phyloP scores from a whole-genome alignment of 345 rosid genomes.

The Murraya koenigii region DNA sequence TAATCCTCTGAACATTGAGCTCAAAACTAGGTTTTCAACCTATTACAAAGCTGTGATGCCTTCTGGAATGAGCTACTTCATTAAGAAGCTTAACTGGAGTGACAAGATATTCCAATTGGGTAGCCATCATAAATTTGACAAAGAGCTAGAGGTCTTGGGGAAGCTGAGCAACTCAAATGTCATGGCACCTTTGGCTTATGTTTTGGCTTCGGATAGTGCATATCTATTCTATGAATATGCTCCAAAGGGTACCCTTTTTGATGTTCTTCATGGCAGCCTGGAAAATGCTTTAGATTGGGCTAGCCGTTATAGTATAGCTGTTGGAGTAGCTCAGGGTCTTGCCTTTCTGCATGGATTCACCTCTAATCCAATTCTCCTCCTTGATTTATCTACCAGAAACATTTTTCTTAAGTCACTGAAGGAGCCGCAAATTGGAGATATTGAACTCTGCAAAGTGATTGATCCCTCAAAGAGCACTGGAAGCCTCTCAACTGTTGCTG shows the following conservation, averaged over 20 bases:
- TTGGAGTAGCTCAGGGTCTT: constrained; percentile 87
- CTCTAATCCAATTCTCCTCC: constrained; percentile 64
- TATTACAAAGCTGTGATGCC: constrained; percentile 77
- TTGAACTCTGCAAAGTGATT: constrained; percentile 80
- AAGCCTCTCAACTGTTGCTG: constrained; percentile 84
- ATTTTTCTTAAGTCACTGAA: constrained; percentile 72
- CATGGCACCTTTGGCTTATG: constrained; percentile 87
- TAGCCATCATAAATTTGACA: constrained; percentile 55
- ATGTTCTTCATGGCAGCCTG: constrained; percentile 54
- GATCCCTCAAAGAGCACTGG: constrained; percentile 81
- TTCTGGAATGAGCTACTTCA: constrained; percentile 61
- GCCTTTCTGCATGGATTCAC: constrained; percentile 68
- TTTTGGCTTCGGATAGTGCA: constrained; percentile 56
- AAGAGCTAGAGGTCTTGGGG: constrained; percentile 64
- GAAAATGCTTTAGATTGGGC: constrained; percentile 66
- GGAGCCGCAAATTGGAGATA: constrained; percentile 79
- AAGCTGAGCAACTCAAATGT: constrained; percentile 76
- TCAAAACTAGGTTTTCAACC: constrained; percentile 65
- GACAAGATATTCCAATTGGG: constrained; percentile 75
- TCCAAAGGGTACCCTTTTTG: constrained; percentile 52
- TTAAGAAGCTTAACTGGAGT: constrained; percentile 75
- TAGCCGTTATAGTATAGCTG: constrained; percentile 76
- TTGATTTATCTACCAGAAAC: constrained; percentile 75
- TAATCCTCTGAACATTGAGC: constrained; percentile 41
- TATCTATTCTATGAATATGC: constrained; percentile 72